Percentiles rank a stretch among this genome's conserved stretches.
Conservation (phyloP, 2,329 filamentous ascomycete genomes). For the Pyrenophora seminiperda region DNA sequence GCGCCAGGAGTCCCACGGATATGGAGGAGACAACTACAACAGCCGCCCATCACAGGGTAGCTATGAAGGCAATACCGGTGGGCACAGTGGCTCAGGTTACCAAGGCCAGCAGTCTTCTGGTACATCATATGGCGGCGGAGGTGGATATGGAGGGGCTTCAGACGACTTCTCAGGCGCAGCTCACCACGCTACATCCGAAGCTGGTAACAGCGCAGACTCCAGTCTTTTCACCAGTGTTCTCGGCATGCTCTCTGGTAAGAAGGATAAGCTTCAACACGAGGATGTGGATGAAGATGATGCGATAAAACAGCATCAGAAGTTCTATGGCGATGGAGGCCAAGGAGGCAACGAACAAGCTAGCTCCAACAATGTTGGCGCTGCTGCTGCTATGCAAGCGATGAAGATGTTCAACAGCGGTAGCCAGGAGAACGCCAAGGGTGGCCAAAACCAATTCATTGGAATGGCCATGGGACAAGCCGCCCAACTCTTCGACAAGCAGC, state of each 20-base stretch:
- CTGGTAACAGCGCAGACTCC: conserved; percentile 56
- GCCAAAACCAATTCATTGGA: conserved; percentile 80
- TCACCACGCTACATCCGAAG: conserved; percentile 61
- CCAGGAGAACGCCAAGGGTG: conserved; percentile 49
- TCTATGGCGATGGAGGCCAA: conserved; percentile 63
- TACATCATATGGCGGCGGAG: conserved; percentile 51
- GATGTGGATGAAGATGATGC: conserved; percentile 69
- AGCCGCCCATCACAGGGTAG: conserved; percentile 17
- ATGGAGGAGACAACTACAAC: conserved; percentile 8
- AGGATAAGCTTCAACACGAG: conserved; percentile 56
- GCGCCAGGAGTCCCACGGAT: conserved; percentile 23
- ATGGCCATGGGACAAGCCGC: conserved; percentile 87
- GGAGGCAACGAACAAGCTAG: conserved; percentile 52
- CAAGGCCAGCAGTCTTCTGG: conserved; percentile 47
- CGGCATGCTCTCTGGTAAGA: conserved; percentile 60
- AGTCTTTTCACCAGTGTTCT: conserved; percentile 63
- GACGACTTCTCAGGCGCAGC: conserved; percentile 61
- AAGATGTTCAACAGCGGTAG: conserved; percentile 73
- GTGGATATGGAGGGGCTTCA: conserved; percentile 43
- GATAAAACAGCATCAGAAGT: conserved; percentile 74
- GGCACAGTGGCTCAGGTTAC: conserved; percentile 28
- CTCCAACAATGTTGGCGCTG: conserved; percentile 62
- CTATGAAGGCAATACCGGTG: conserved; percentile 23
- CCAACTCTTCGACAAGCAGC: conserved; percentile 72
- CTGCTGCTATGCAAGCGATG: conserved; percentile 75